phyloP scores from a whole-genome alignment of 768 basidiomycete genomes.

The Tylopilus rubrobrunneus region DNA sequence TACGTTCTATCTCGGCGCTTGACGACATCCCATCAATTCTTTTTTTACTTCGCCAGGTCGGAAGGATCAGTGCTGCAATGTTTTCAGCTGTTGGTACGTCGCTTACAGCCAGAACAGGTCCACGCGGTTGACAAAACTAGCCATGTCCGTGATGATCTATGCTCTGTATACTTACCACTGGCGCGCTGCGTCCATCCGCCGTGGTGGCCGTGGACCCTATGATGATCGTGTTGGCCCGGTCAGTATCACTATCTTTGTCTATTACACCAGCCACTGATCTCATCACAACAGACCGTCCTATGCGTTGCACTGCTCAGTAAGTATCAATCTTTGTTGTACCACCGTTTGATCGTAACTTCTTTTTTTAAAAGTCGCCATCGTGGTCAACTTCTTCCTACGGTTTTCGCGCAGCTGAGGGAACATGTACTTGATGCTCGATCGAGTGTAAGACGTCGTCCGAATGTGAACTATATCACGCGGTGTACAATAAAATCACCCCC shows the following conservation, averaged over 20 bases:
- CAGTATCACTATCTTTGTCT: slow-evolving; percentile 35
- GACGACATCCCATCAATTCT: not conserved
- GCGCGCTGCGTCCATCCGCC: slow-evolving; percentile 89
- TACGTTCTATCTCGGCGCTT: slow-evolving; percentile 21
- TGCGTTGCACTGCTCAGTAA: slow-evolving; percentile 78
- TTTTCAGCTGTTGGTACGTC: slow-evolving; percentile 88
- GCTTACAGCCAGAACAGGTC: not conserved
- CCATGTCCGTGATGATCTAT: slow-evolving; percentile 96
- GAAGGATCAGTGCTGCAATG: slow-evolving; percentile 94
- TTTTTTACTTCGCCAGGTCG: slow-evolving; percentile 52
- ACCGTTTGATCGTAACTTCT: not conserved
- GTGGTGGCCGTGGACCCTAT: slow-evolving; percentile 90
- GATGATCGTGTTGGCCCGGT: slow-evolving; percentile 96
- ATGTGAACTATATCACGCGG: slow-evolving; percentile 4
- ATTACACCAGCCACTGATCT: slow-evolving; percentile 8
- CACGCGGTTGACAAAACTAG: slow-evolving; percentile 38
- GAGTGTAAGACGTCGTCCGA: slow-evolving; percentile 3
- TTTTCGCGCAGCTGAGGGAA: slow-evolving; percentile 45
- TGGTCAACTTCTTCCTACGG: slow-evolving; percentile 82
- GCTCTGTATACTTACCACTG: slow-evolving; percentile 95
- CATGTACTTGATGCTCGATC: slow-evolving; percentile 10
- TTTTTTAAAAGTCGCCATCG: slow-evolving; percentile 66
- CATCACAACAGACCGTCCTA: slow-evolving; percentile 59
- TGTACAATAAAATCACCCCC: slow-evolving; percentile 31
- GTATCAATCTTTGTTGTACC: slow-evolving; percentile 12